Conservation (phyloP, 306 rosid genomes). For the Luffa acutangula region DNA sequence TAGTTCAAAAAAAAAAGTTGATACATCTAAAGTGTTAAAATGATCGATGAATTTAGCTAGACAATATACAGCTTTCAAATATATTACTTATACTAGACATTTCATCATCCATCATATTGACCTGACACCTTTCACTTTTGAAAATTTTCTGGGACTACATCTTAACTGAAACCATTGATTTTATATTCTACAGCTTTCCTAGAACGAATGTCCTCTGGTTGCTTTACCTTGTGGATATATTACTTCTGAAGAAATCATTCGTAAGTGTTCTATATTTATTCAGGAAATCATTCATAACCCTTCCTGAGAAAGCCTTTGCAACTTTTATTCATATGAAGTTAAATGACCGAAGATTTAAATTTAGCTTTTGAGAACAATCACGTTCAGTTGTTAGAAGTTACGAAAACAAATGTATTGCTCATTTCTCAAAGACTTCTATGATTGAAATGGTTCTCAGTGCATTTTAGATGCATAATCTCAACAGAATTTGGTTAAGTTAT, state of each 20-base stretch:
- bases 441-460: background rate
- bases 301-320: background rate
- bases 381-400: background rate
- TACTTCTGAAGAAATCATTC: slow-evolving; percentile 76
- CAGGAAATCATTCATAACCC: background rate
- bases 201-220: slow-evolving; percentile 85
- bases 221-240: slow-evolving; percentile 70
- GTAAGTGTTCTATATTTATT: slow-evolving; percentile 39
- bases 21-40: background rate
- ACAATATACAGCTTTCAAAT: background rate
- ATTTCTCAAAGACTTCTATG: background rate
- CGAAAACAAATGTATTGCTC: background rate
- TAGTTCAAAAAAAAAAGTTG: background rate
- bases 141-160: slow-evolving; percentile 1
- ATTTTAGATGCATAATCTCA: background rate
- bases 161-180: slow-evolving; percentile 12
- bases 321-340: background rate
- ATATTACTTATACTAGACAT: background rate
- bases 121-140: background rate
- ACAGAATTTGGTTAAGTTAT: background rate
- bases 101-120: background rate
- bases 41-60: background rate
- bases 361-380: background rate
- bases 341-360: background rate
- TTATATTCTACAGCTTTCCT: slow-evolving; percentile 49